These are phyloP conservation scores for Fusarium duplospermum DNA, from an alignment of 2,329 filamentous ascomycete genomes.

Conservation along the genomic window DNA sequence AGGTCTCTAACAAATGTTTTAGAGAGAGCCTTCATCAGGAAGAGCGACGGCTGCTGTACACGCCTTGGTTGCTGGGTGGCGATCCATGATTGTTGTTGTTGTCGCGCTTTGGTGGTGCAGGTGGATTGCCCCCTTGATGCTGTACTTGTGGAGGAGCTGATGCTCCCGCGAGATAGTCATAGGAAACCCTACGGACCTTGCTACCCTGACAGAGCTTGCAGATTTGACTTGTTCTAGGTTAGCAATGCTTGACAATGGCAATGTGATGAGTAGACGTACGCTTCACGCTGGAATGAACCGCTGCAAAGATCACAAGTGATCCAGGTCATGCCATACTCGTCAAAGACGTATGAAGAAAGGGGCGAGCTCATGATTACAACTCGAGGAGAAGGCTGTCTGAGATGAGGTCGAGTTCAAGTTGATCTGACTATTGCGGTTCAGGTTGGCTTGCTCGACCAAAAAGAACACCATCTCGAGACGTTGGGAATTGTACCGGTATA, in stretches of 20 bases:
- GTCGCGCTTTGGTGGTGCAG: slow-evolving; percentile 26
- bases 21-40: background rate
- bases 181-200: slow-evolving; percentile 39
- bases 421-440: background rate
- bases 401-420: slow-evolving; percentile 1
- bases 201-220: slow-evolving; percentile 41
- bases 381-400: background rate
- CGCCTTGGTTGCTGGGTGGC: slow-evolving; percentile 24
- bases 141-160: slow-evolving; percentile 12
- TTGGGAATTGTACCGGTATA: slow-evolving; percentile 24
- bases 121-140: slow-evolving; percentile 22
- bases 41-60: slow-evolving; percentile 11
- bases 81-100: slow-evolving; percentile 24
- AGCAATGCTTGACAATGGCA: background rate
- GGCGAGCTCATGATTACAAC: slow-evolving; percentile 22
- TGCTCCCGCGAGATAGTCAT: slow-evolving; percentile 31
- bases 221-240: slow-evolving; percentile 5
- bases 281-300: slow-evolving; percentile 37
- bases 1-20: background rate
- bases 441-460: background rate
- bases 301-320: slow-evolving; percentile 42
- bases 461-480: background rate
- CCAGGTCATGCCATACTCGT: slow-evolving; percentile 41
- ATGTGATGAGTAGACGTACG: slow-evolving; percentile 17
- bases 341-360: slow-evolving; percentile 33